phyloP scores from a whole-genome alignment of 2,329 filamentous ascomycete species.

The Achaetomium macrosporum region DNA sequence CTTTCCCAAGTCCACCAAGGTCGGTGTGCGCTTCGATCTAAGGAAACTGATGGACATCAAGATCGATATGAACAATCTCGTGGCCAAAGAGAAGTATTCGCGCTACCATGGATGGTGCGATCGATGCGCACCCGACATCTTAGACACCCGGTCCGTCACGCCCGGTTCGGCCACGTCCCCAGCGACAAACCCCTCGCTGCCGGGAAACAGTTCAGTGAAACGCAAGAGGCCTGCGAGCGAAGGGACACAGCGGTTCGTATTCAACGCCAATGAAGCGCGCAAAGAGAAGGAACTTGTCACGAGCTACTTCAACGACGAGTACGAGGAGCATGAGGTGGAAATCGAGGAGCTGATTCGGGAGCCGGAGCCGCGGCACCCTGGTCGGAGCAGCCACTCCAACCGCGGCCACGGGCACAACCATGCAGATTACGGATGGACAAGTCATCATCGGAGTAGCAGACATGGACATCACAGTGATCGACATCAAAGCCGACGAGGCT shows the following conservation, averaged over 20 bases:
- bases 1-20: constrained; percentile 65
- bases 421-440: constrained; percentile 22
- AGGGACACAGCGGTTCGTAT: constrained; percentile 82
- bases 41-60: constrained; percentile 80
- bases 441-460: constrained; percentile 20
- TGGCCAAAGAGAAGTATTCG: constrained; percentile 55
- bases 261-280: constrained; percentile 70
- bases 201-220: constrained; percentile 35
- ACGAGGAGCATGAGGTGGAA: constrained; percentile 71
- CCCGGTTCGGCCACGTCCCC: constrained; percentile 36
- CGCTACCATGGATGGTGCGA: constrained; percentile 59
- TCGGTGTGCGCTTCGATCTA: constrained; percentile 66
- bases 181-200: constrained; percentile 34
- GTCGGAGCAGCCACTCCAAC: constrained; percentile 16
- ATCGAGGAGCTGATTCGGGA: constrained; percentile 58
- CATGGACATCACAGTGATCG: constrained; percentile 19
- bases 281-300: constrained; percentile 63
- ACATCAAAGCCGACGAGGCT: constrained; percentile 19
- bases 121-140: constrained; percentile 37
- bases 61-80: constrained; percentile 78
- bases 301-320: constrained; percentile 66
- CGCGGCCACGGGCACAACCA: constrained; percentile 15
- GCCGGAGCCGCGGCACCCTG: constrained; percentile 22
- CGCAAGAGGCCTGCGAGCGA: constrained; percentile 46
- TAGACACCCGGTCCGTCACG: constrained; percentile 26